These are phyloP conservation scores for Neckera pumila DNA, from an alignment of 225 moss, liverwort and hornwort species.

Conservation along the genomic window DNA sequence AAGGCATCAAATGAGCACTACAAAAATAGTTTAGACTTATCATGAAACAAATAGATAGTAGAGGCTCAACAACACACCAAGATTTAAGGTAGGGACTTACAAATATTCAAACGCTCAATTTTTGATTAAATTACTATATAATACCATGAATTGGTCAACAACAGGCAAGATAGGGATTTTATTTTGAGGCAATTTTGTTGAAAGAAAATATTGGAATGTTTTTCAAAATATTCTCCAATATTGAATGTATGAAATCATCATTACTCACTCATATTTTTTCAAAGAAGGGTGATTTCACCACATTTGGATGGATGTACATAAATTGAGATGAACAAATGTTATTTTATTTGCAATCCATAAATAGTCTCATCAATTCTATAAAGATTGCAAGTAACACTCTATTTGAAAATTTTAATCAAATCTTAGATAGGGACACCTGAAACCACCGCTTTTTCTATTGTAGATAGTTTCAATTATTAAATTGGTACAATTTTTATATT, in stretches of 20 bases:
- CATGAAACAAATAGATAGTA: too few relatives aligned
- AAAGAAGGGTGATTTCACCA: neutral
- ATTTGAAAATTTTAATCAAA: neutral
- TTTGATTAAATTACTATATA: too few relatives aligned
- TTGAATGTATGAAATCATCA: neutral
- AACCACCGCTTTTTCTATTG: neutral
- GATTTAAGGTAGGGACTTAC: neutral
- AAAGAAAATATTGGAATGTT: neutral
- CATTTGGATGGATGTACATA: neutral
- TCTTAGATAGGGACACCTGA: fast-evolving
- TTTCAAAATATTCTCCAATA: neutral
- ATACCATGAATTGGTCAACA: neutral
- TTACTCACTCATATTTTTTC: neutral
- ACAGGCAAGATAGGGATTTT: too few relatives aligned
- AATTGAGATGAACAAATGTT: neutral
- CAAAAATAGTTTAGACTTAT: too few relatives aligned
- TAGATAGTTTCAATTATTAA: neutral
- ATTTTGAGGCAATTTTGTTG: neutral
- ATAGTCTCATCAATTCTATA: neutral
- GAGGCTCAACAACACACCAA: too few relatives aligned
- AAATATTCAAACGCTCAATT: neutral
- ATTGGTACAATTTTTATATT: neutral
- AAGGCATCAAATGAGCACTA: too few relatives aligned
- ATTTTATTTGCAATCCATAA: neutral
- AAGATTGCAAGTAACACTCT: neutral